These are phyloP conservation scores for Lachancea sp. DNA, from an alignment of 805 yeast species.

Conservation along the genomic window DNA sequence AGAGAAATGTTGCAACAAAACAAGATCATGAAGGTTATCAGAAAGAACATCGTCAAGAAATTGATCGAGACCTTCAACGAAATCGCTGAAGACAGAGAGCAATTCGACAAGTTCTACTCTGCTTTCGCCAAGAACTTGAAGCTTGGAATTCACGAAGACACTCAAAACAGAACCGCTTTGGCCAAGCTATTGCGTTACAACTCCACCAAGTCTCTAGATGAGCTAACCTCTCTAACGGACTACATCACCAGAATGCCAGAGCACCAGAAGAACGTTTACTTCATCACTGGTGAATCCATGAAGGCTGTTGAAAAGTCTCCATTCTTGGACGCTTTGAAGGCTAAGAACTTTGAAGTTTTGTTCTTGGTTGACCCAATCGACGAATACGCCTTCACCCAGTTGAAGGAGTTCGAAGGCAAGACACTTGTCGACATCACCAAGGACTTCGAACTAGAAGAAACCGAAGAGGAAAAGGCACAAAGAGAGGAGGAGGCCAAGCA, in stretches of 20 bases:
- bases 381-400: constrained; percentile 98
- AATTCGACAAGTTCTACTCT: constrained; percentile 95
- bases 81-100: constrained; percentile 98
- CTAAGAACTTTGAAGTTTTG: constrained; percentile 96
- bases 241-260: constrained; percentile 99
- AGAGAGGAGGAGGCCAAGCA: constrained; percentile 92
- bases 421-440: constrained; percentile 97
- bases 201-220: constrained; percentile 94
- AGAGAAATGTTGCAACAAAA: constrained; percentile 99
- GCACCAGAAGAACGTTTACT: constrained; percentile 99
- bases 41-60: constrained; percentile 98
- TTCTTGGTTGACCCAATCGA: constrained; percentile 99
- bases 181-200: constrained; percentile 95
- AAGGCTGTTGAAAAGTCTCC: constrained; percentile 99
- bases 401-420: constrained; percentile 99
- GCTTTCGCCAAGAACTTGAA: constrained; percentile 98
- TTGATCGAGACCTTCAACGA: constrained; percentile 97
- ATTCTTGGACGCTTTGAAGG: constrained; percentile 97
- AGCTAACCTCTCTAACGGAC: constrained; percentile 89
- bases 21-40: constrained; percentile 98
- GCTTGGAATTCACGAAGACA: constrained; percentile 98
- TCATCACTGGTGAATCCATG: constrained; percentile 96
- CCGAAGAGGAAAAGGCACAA: constrained; percentile 92
- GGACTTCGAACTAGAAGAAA: constrained; percentile 97
- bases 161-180: constrained; percentile 92